phyloP scores from a whole-genome alignment of 352 stramenopile genomes.

The Pseudoperonospora humuli region DNA sequence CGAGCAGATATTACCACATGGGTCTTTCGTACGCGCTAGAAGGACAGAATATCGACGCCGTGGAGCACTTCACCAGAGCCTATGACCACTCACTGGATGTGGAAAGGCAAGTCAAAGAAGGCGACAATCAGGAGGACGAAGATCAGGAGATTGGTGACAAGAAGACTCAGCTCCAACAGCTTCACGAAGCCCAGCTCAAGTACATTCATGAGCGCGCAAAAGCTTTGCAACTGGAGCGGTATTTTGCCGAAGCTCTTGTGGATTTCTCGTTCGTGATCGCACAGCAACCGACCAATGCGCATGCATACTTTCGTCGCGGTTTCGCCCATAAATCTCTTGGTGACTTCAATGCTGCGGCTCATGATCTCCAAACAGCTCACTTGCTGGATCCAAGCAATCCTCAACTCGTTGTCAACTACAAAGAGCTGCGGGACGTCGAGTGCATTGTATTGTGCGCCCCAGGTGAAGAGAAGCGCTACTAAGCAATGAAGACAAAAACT shows the following conservation, averaged over 20 bases:
- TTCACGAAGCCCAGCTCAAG: no score
- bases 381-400: conserved; percentile 57
- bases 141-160: no score
- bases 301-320: conserved; percentile 75
- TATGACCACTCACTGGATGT: no score
- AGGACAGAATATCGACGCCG: no score
- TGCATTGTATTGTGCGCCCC: conserved; percentile 63
- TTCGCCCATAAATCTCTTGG: conserved; percentile 66
- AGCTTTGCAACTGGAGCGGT: no score
- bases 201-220: no score
- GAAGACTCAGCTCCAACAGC: no score
- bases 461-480: conserved; percentile 46
- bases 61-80: no score
- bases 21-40: no score
- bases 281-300: conserved; percentile 70
- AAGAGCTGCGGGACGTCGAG: conserved; percentile 56
- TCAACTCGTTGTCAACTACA: conserved; percentile 74
- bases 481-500: conserved; percentile 11
- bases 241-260: conserved; percentile 56
- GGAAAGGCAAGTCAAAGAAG: no score
- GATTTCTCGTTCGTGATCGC: conserved; percentile 69
- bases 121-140: no score
- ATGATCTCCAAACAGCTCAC: conserved; percentile 68
- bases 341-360: conserved; percentile 39
- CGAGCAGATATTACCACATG: no score